Evolutionary conservation across 2,329 filamentous ascomycete species (phyloP), one percentile per base, ranked within the genome.

Genomic region (Sclerotinia borealis): DNA sequence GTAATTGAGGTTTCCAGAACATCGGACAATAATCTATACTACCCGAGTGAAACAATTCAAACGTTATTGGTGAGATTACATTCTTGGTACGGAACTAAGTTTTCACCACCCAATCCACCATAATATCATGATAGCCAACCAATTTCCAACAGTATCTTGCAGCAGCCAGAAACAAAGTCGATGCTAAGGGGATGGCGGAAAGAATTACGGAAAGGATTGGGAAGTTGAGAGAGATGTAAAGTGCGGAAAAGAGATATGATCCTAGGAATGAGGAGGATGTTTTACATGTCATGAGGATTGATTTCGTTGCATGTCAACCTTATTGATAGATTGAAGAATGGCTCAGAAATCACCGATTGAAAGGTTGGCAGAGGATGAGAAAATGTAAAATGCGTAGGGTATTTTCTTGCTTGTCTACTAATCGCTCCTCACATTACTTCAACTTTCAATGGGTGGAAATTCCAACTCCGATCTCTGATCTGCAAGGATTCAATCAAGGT

Each of bases 1-100:
- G 59, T 4, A 48, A 27, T 10, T 66, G 64, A 27, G 63, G 66
- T 22, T 64, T 68, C 37, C 43, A 61, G 11, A 56, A 39, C 9
- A 11, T 68, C 25, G 54, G 58, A 25, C 63, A 65, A 27, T 58
- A 65, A n/a, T 22, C 34, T 2, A 36, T 61, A 3, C n/a, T n/a
- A n/a, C n/a, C n/a, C n/a, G n/a, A n/a, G 34, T 66, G 15, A 10
- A 13, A 0, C 31, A 62, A 1, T 63, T 54, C 8, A 51, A 49
- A 45, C 22, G 58, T 51, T 25, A 41, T 36, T 65, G 34, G 41
- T 66, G 65, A 63, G 2, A 22, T 1, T 63, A 68, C 37, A 8
- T 49, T 22, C 56, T 48, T 19, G 65, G 66, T n/a, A 65, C 66
- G 2, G 65, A 64, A 34, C 49, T 51, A 31, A 15, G 31, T 41